Percentiles rank a stretch among this genome's conserved stretches.
Evolutionary conservation across 768 basidiomycete genomes (phyloP).

Genomic region (Psilocybe cubensis): DNA sequence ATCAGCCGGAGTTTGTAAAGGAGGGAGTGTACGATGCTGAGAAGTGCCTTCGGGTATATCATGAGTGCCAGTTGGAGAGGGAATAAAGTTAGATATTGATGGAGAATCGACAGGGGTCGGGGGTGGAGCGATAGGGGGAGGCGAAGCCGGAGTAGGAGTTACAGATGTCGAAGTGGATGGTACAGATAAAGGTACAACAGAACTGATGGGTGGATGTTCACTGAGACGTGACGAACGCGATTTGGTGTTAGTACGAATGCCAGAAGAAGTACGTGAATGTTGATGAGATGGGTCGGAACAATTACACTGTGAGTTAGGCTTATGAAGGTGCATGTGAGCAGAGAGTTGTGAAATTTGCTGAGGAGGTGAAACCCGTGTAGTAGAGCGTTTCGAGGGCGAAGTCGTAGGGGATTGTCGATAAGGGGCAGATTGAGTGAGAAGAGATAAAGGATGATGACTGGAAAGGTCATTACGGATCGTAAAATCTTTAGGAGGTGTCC

Average conservation of each 20-base stretch:
- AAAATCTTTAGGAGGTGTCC: constrained; percentile 17
- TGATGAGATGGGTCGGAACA: constrained; percentile 26
- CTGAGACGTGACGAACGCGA: constrained; percentile 22
- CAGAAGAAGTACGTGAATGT: constrained; percentile 17
- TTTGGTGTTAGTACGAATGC: constrained; percentile 21
- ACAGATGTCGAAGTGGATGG: constrained; percentile 8
- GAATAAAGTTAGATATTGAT: constrained; percentile 19
- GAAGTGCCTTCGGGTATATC: constrained; percentile 13
- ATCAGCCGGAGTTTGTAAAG: constrained; percentile 23
- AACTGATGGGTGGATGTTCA: constrained; percentile 20
- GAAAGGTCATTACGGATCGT: constrained; percentile 13
- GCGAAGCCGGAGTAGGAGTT: constrained; percentile 28
- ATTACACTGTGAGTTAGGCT: constrained; percentile 31
- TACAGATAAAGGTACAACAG: constrained; percentile 6
- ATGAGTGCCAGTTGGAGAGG: constrained; percentile 15
- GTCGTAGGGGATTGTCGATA: constrained; percentile 26
- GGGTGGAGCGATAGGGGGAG: constrained; percentile 36
- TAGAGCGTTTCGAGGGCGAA: constrained; percentile 26
- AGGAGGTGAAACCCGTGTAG: constrained; percentile 38
- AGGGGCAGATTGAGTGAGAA: constrained; percentile 71
- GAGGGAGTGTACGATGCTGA: constrained; percentile 23
- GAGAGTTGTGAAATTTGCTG: constrained; percentile 44
- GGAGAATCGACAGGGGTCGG: constrained; percentile 40
- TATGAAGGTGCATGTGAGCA: constrained; percentile 40
- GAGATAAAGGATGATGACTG: constrained; percentile 45